Base-by-base conservation (phyloP, 768 basidiomycete genomes). In the Termitomyces sp. region DNA sequence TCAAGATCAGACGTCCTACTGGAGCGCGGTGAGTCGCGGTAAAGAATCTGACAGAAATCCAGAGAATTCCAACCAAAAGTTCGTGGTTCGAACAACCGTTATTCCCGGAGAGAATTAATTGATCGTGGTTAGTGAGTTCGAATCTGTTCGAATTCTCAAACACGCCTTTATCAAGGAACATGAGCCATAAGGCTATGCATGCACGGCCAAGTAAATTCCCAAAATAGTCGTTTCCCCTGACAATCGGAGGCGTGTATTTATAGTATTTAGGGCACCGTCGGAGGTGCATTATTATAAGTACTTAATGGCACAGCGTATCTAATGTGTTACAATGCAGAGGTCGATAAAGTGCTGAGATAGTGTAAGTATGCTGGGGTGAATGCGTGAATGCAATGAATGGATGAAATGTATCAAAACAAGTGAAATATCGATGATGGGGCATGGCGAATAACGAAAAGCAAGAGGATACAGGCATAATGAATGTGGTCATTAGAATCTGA, bases 301-400 rank as follows among this genome's bases (percentile, higher is more conserved):
- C n/a, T n/a, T 63, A 58, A 58, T 68, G 63, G 62, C 66, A 68
- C 62, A 71, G 59, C 66, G 67, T 69, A 72, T 76, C 73, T 75
- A 78, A 62, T 71, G 76, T 63, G 67, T 70, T 82, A 82, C 78
- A 82, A 68, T 78, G 75, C 76, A 68, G 59, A 65, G 51, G 61
- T 63, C 42, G 60, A 65, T 66, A 65, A 65, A 63, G 63, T 66
- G 65, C 65, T 54, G 55, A 58, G 67, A 72, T 77, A 73, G 72
- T 66, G 60, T 70, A 53, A 53, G 48, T 40, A 70, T 69, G 65
- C 62, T 64, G 65, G 62, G 65, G 67, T 72, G 70, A 65, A 65
- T 67, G 66, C 68, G 68, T 58, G 65, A 59, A 69, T 72, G 71
- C 67, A 66, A 58, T 67, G 69, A 66, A 58, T 67, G 69, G 63